Evolutionary conservation across 1,284 basidiomycete species (phyloP), one percentile per base, ranked within the genome.

Genomic region (Ceratobasidium papillatum): DNA sequence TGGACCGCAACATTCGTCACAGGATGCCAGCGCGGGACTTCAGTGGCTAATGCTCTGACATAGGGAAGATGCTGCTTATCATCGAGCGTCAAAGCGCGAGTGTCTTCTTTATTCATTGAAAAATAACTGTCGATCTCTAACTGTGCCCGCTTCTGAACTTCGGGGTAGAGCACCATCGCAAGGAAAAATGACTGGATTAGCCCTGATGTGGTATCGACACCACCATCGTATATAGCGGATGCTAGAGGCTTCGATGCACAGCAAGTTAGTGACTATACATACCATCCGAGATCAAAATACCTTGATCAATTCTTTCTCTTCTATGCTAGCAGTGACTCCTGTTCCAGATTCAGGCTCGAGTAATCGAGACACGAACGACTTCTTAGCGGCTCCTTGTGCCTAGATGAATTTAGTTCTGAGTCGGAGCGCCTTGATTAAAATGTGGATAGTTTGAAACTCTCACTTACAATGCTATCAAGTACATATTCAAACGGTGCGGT

Each of bases 141-240:
- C 63, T 81, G 82, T 5, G 82, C 83, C 22, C 76, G 79, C 17
- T 62, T 77, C 69, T 83, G 82, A 2, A 81, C 79, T 4, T 83
- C 80, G 0, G 83, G 84, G 74, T 81, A 79, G 11, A 80, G 76
- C 3, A 79, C 65, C 79, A 84, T 81, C 1, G 80, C 81, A 45
- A 80, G 75, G 74, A 81, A 75, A 41, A 79, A 78, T 12, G 76
- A 78, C 19, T 78, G 72, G 8, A 80, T 68, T 38, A 75, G 71
- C 47, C 73, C 63, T 30, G 66, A 68, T 11, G 77, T 77, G 7
- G 78, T 78, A 65, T 79, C 78, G 36, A 27, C 64, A 3, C 47
- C 47, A 7, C 43, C 64, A 27, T 45, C 64, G n/a, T 66, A 66
- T 30, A 66, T 25, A 25, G 38, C 14, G 1, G 62, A 64, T 17